A percentile compares a stretch with the other conserved stretches of the same genome.
These are phyloP conservation scores for Leishmania mexicana DNA, from an alignment of 208 protist species.

Conservation along the genomic window DNA sequence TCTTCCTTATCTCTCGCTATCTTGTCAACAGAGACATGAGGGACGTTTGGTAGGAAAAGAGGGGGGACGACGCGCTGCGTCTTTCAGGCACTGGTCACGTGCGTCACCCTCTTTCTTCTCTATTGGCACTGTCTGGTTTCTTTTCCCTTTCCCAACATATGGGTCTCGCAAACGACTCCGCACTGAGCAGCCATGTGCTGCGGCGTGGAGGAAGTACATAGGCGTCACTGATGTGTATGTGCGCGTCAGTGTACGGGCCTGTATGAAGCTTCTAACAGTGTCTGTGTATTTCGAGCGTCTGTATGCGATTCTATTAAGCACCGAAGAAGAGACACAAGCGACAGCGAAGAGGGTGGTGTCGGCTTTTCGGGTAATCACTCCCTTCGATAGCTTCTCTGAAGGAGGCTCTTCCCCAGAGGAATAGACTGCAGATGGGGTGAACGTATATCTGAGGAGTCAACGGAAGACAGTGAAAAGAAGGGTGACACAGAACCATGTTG, in stretches of 20 bases:
- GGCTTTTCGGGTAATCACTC: neutral
- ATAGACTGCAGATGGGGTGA: neutral
- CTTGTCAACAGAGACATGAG: neutral
- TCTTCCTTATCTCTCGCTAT: neutral
- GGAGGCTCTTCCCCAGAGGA: neutral
- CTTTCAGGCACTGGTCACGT: neutral
- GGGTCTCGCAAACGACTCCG: neutral
- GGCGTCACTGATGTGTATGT: neutral
- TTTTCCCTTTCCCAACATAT: neutral
- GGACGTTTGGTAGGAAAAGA: neutral
- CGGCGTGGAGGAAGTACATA: neutral
- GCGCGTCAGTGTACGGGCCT: neutral
- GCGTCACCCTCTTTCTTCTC: constrained; percentile 1
- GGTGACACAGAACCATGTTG: neutral
- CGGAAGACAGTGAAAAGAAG: neutral
- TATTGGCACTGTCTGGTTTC: neutral
- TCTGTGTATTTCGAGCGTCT: neutral
- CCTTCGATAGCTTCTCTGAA: neutral
- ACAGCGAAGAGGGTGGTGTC: neutral
- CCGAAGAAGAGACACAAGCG: neutral
- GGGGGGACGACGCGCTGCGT: neutral
- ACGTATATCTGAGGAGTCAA: neutral
- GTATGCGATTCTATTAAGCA: neutral
- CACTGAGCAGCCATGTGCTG: neutral
- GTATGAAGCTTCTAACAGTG: neutral